Conservation (phyloP, 164 flowering plant species). For the Aristolochia fimbriata region DNA sequence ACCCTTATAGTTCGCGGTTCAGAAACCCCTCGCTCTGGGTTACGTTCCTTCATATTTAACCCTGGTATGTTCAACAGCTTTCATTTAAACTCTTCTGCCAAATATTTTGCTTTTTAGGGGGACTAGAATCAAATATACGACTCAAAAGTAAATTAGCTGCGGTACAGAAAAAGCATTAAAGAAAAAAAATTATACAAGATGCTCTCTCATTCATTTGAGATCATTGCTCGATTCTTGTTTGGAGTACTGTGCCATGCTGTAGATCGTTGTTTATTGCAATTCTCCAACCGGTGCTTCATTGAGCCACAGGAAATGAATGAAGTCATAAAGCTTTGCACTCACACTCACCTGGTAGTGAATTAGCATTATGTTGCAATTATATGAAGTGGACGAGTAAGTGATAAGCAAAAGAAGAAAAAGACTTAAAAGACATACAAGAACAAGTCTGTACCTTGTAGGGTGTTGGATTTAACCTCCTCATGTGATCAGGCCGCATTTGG, state of each 20-base stretch:
- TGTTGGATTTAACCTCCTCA: slow-evolving; percentile 95
- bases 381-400: neutral
- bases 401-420: neutral
- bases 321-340: slow-evolving; percentile 87
- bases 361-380: neutral
- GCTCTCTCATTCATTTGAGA: slow-evolving; percentile 14
- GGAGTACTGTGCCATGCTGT: neutral
- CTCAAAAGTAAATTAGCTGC: too few species aligned
- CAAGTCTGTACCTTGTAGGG: slow-evolving; percentile 74
- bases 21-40: too few species aligned
- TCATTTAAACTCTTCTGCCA: too few species aligned
- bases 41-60: too few species aligned
- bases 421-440: too few species aligned
- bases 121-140: too few species aligned
- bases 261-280: slow-evolving; percentile 43
- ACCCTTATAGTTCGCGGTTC: too few species aligned
- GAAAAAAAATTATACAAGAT: neutral
- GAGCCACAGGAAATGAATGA: slow-evolving; percentile 98
- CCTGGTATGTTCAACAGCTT: too few species aligned
- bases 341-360: slow-evolving; percentile 74
- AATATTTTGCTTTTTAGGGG: too few species aligned
- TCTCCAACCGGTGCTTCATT: slow-evolving; percentile 99
- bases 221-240: slow-evolving; percentile 13
- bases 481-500: slow-evolving; percentile 95
- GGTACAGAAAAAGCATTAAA: too few species aligned